A percentile compares a stretch with the other conserved stretches of the same genome.
phyloP scores from a whole-genome alignment of 208 protist species.

The Wallacemonas sp. region DNA sequence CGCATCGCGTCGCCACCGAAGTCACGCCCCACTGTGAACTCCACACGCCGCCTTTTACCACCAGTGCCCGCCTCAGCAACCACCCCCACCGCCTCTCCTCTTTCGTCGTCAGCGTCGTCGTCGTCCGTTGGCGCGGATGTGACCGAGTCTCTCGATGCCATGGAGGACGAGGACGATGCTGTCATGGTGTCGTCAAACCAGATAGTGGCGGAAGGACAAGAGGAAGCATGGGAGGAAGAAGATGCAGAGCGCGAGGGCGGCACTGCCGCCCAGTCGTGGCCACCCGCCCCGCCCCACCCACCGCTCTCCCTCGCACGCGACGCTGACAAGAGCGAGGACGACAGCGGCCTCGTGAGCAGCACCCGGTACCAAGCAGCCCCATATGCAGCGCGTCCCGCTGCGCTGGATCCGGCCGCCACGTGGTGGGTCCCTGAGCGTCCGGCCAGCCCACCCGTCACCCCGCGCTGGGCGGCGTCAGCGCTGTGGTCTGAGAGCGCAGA shows the following conservation, averaged over 20 bases:
- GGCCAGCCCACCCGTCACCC: neutral
- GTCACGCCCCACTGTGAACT: too few species aligned
- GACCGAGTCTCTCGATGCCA: too few species aligned
- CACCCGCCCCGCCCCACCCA: neutral
- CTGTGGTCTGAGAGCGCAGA: neutral
- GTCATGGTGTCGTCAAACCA: too few species aligned
- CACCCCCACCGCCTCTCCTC: too few species aligned
- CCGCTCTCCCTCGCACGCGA: slow-evolving; percentile 6
- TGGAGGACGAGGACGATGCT: too few species aligned
- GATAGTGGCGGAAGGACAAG: too few species aligned
- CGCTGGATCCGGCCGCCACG: neutral
- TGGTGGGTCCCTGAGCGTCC: neutral
- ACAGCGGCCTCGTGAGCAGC: neutral
- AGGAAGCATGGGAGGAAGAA: too few species aligned
- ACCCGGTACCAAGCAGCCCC: neutral
- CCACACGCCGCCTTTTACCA: too few species aligned
- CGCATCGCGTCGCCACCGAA: neutral
- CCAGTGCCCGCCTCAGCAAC: too few species aligned
- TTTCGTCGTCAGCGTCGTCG: too few species aligned
- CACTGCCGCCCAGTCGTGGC: neutral
- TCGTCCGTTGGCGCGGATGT: too few species aligned
- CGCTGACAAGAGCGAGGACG: neutral
- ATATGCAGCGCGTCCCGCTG: neutral
- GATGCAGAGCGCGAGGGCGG: neutral
- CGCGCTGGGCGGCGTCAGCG: neutral